Conservation (phyloP, 768 basidiomycete genomes). For the Kwoniella sp. region DNA sequence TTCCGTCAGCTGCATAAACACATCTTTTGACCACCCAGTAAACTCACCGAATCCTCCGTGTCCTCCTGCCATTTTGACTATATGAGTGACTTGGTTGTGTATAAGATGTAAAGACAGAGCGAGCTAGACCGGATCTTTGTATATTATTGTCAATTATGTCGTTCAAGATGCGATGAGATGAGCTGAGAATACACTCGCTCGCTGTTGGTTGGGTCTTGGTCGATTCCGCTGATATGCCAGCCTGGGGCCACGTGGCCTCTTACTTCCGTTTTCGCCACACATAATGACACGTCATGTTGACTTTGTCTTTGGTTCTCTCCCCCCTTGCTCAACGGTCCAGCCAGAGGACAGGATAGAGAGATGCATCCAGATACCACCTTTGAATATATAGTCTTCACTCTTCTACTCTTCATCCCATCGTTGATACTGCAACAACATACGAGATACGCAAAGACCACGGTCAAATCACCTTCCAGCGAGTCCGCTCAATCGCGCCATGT, state of each 20-base stretch:
- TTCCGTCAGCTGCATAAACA: slow-evolving; percentile 21
- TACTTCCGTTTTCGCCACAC: neutral
- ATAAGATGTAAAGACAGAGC: too few species aligned
- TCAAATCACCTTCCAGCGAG: too few species aligned
- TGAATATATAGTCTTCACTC: too few species aligned
- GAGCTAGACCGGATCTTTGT: too few species aligned
- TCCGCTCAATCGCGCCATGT: slow-evolving; percentile 16
- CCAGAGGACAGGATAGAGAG: too few species aligned
- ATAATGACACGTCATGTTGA: slow-evolving; percentile 17
- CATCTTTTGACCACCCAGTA: too few species aligned
- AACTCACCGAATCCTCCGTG: slow-evolving; percentile 61
- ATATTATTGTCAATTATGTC: neutral
- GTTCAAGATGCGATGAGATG: neutral
- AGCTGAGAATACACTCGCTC: slow-evolving; percentile 15
- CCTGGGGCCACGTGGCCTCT: neutral
- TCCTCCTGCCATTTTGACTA: slow-evolving; percentile 63
- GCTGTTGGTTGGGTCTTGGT: slow-evolving; percentile 1
- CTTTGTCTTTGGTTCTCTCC: neutral
- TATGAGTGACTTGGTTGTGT: slow-evolving; percentile 1
- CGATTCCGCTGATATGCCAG: slow-evolving; percentile 7
- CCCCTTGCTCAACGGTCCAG: too few species aligned
- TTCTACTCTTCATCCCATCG: too few species aligned
- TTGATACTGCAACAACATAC: too few species aligned
- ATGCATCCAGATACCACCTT: too few species aligned
- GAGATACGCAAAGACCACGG: too few species aligned